A percentile compares a stretch with the other conserved stretches of the same genome.
These are phyloP conservation scores for Fagus crenata DNA, from an alignment of 306 rosid genomes.

Conservation along the genomic window DNA sequence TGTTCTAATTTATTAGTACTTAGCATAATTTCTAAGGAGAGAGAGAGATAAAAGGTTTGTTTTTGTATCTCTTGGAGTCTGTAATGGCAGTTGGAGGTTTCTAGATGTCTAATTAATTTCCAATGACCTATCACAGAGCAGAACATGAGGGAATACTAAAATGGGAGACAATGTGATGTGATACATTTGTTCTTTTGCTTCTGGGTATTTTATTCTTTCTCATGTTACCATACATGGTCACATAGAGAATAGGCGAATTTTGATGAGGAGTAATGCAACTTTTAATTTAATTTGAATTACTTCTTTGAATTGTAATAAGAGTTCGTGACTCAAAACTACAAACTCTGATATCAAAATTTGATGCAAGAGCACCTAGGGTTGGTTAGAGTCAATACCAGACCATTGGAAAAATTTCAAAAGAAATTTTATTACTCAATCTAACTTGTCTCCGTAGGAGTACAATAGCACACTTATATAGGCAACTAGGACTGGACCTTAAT, in stretches of 20 bases:
- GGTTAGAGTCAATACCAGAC: no score
- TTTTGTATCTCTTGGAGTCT: neutral
- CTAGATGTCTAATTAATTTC: neutral
- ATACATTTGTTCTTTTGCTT: neutral
- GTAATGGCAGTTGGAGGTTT: neutral
- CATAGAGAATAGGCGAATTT: neutral
- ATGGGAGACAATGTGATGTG: neutral
- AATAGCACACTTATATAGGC: no score
- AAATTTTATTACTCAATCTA: no score
- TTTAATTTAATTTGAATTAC: neutral
- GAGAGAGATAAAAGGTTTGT: neutral
- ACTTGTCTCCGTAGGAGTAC: no score
- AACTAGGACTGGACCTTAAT: no score
- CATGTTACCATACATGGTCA: neutral
- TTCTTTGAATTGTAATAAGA: neutral
- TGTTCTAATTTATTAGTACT: neutral
- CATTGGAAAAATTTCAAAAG: no score
- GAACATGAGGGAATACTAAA: neutral
- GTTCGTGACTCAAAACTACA: neutral
- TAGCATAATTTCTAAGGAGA: neutral
- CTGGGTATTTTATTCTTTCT: neutral
- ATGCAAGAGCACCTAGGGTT: no score
- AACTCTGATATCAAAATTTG: no score
- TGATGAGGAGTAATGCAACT: slow-evolving; percentile 1
- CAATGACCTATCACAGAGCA: neutral